Conservation (phyloP, 306 rosid genomes). For the Glycine soja region DNA sequence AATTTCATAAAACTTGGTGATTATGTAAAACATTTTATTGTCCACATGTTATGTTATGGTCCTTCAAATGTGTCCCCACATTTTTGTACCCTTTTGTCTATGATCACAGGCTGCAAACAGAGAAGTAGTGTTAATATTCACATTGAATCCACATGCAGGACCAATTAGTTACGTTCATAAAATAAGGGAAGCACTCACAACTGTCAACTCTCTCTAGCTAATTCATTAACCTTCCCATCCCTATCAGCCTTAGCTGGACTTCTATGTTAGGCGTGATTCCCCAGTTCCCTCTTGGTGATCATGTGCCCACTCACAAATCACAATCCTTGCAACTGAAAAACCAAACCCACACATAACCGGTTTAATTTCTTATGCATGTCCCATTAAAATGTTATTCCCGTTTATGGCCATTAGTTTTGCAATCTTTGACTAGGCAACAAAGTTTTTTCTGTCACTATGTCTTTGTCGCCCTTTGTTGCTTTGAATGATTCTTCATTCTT, state of each 20-base stretch:
- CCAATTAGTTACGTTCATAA: conserved; percentile 27
- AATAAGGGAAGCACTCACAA: conserved; percentile 37
- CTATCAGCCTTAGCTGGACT: conserved; percentile 50
- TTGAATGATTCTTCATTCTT: conserved; percentile 38
- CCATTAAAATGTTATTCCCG: not conserved
- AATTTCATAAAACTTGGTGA: too few species aligned
- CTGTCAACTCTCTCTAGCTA: conserved; percentile 43
- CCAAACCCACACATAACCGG: conserved; percentile 3
- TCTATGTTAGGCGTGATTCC: conserved; percentile 12
- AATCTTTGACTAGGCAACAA: conserved; percentile 40
- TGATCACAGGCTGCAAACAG: too few species aligned
- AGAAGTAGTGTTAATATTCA: not conserved
- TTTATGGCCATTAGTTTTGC: conserved; percentile 32
- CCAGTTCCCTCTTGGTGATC: conserved; percentile 31
- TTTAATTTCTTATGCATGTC: conserved; percentile 40
- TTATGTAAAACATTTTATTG: not conserved
- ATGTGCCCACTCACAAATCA: conserved; percentile 36
- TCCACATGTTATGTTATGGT: conserved; percentile 39
- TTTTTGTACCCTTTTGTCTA: conserved; percentile 30
- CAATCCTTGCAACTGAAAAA: conserved; percentile 26
- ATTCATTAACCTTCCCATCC: conserved; percentile 44
- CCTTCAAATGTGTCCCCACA: conserved; percentile 45
- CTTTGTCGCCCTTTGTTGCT: conserved; percentile 47
- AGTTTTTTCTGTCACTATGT: conserved; percentile 40
- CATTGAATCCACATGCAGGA: conserved; percentile 39